Evolutionary conservation across 768 basidiomycete genomes (phyloP), one percentile per base, ranked within the genome.

Genomic region (Boletus edulis): DNA sequence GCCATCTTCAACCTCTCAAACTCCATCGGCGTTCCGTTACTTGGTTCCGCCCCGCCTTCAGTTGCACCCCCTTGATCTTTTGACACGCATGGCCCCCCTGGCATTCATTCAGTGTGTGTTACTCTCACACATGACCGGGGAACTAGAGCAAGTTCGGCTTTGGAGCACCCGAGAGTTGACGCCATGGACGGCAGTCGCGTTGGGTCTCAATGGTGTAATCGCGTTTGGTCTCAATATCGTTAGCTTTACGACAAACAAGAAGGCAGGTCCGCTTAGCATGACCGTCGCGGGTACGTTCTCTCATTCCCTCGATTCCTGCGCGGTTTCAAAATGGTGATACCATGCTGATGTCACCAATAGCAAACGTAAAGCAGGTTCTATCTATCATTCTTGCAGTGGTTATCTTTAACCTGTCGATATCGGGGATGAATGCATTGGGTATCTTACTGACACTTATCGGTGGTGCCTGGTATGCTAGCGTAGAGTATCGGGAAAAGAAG

Each of bases 141-240:
- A 99, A 74, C 75, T 96, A 12, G 79, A 79, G 2, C 74, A 76
- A 1, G 85, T 93, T 18, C 72, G 76, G 27, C 68, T 65, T 46
- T 84, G 76, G 65, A 76, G 76, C 42, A 69, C 70, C 20, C 74
- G 67, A 32, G 77, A 80, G 35, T 58, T 75, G 69, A 69, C 67
- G 11, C 58, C 58, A 27, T 61, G 65, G 49, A 81, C 78, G 55
- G 73, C 80, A 2, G 55, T 78, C 2, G 82, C 85, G 7, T 71
- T 98, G 43, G 59, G 83, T 5, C 63, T 88, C 35, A 99, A 98
- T 62, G 96, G 94, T 0, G 67, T 77, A 14, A 84, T 98, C 64
- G 97, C 97, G 4, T 98, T 97, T 65, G 88, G 85, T 14, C 76
- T 99, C 49, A 99, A 98, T 63, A 84, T 98, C 3, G 91, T 97